These are phyloP conservation scores for Vickermania ingenoplastis DNA, from an alignment of 208 protist species.

Conservation along the genomic window DNA sequence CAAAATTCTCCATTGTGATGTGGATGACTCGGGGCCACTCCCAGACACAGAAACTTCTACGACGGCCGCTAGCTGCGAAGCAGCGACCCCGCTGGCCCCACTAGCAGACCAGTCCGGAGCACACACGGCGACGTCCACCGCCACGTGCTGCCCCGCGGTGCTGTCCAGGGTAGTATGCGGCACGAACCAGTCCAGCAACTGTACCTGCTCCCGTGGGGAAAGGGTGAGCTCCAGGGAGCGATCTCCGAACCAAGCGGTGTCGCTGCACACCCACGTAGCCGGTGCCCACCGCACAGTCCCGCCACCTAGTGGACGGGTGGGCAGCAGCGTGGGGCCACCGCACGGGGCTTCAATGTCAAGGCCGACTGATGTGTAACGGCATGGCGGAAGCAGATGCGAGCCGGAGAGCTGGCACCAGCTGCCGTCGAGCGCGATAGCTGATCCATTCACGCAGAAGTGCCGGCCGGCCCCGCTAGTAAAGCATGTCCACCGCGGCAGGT, in stretches of 20 bases:
- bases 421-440: neutral
- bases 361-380: too few relatives aligned
- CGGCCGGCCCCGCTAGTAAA: constrained; percentile 33
- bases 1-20: neutral
- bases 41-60: neutral
- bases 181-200: neutral
- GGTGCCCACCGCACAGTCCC: too few relatives aligned
- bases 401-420: neutral
- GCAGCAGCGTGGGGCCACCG: too few relatives aligned
- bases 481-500: constrained; percentile 29
- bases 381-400: neutral
- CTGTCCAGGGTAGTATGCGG: neutral
- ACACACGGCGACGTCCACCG: constrained; percentile 1
- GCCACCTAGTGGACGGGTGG: too few relatives aligned
- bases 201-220: constrained; percentile 1
- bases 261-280: too few relatives aligned
- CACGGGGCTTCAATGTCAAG: too few relatives aligned
- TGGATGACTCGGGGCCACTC: neutral
- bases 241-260: constrained; percentile 55
- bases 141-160: neutral
- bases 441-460: neutral
- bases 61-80: neutral
- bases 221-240: constrained; percentile 22
- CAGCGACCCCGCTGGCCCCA: neutral
- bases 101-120: neutral